Evolutionary conservation across 2,329 filamentous ascomycete genomes (phyloP).

Genomic region (Ophiocordyceps camponoti-floridani): DNA sequence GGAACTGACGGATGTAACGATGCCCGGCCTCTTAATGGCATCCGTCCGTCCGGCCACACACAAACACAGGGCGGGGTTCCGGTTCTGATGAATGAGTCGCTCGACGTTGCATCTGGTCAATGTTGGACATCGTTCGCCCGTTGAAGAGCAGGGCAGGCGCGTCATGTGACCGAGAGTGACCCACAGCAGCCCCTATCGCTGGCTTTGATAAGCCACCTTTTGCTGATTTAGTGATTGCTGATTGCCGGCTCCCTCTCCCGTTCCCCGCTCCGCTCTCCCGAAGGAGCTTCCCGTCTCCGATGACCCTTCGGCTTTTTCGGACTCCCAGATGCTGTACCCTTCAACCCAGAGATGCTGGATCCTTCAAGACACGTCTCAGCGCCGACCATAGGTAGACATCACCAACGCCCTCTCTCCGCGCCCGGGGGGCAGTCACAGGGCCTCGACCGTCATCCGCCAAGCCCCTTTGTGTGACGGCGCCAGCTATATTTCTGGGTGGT

Average conservation of each 20-base stretch:
- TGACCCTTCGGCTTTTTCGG: not conserved
- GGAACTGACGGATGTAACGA: not conserved
- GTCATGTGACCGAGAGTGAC: not conserved
- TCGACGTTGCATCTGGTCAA: not conserved
- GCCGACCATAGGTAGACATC: not conserved
- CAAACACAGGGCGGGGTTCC: no score
- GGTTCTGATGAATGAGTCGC: not conserved
- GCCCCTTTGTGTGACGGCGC: not conserved
- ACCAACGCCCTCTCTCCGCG: not conserved
- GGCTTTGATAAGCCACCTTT: no score
- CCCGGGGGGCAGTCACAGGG: not conserved
- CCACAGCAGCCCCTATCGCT: no score
- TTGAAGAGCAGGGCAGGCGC: not conserved
- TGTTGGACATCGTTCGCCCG: not conserved
- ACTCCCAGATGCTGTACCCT: not conserved
- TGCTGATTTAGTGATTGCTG: no score
- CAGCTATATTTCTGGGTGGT: no score
- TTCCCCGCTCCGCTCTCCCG: not conserved
- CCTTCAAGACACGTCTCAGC: not conserved
- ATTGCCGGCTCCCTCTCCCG: no score
- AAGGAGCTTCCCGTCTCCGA: no score
- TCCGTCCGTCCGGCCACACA: not conserved
- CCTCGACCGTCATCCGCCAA: not conserved
- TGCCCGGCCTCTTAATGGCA: not conserved
- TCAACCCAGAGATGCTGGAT: not conserved